These are phyloP conservation scores for Omphalotus olearius DNA, from an alignment of 1,284 basidiomycete species.

Conservation along the genomic window DNA sequence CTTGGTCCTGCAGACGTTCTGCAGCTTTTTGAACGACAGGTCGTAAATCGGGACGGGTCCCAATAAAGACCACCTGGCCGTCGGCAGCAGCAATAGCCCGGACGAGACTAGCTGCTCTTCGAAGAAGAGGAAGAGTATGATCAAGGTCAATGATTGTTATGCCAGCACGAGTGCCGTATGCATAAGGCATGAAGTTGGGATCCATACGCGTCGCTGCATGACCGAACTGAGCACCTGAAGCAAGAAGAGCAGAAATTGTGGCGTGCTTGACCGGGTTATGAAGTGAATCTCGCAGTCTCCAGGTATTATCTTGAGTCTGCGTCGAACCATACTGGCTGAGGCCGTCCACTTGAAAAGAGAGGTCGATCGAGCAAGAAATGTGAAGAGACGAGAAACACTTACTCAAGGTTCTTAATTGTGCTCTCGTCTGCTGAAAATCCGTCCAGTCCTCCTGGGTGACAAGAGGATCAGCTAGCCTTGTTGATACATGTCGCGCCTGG, in stretches of 20 bases:
- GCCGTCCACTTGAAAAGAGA: slow-evolving; percentile 47
- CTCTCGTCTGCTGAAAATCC: slow-evolving; percentile 53
- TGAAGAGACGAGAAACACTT: slow-evolving; percentile 24
- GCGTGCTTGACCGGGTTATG: slow-evolving; percentile 64
- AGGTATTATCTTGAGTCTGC: slow-evolving; percentile 66
- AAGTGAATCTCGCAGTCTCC: slow-evolving; percentile 70
- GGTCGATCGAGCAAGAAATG: slow-evolving; percentile 13
- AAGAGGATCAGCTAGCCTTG: slow-evolving; percentile 30
- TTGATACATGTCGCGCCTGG: slow-evolving; percentile 24
- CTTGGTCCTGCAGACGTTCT: slow-evolving; percentile 72
- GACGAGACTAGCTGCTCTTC: slow-evolving; percentile 86
- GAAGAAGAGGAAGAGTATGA: slow-evolving; percentile 87
- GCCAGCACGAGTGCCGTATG: slow-evolving; percentile 89
- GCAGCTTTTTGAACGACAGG: slow-evolving; percentile 79
- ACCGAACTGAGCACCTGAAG: slow-evolving; percentile 92
- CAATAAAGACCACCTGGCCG: slow-evolving; percentile 89
- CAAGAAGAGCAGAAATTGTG: slow-evolving; percentile 87
- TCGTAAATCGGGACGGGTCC: slow-evolving; percentile 78
- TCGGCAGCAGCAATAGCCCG: slow-evolving; percentile 79
- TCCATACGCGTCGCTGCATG: slow-evolving; percentile 83
- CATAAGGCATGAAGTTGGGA: slow-evolving; percentile 88
- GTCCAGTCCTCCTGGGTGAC: slow-evolving; percentile 60
- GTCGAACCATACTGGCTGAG: slow-evolving; percentile 76
- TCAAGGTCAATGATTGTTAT: slow-evolving; percentile 96
- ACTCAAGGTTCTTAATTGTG: slow-evolving; percentile 51